Evolutionary conservation across 345 rosid genomes (phyloP), one percentile per base, ranked within the genome.

Genomic region (Theobroma cacao): DNA sequence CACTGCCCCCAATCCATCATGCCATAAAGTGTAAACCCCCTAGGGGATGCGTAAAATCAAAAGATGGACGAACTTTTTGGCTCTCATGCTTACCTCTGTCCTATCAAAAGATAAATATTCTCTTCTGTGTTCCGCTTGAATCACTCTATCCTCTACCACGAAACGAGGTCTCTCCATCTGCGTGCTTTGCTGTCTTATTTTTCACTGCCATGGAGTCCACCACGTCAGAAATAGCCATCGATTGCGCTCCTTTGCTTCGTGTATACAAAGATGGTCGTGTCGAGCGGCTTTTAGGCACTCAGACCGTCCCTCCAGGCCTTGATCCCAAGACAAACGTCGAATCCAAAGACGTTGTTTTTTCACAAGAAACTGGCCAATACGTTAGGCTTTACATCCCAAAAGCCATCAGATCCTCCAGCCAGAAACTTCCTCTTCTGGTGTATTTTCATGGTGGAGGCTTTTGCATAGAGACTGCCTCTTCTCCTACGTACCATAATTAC

Each of bases 361-460:
- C 88, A 3, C 59, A 68, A 15, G 81, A 81, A 14, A 74, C 79
- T 0, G 36, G 28, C 70, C 86, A 41, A 43, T 43, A 15, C 43
- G 60, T 31, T 18, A n/a, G 60, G 8, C 43, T 75, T 17, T 62
- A 60, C 55, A 5, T 80, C 55, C 76, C 93, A 80, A 76, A 66
- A 48, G 20, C 31, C 79, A 63, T 24, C 47, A 30, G 73, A 1
- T 41, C 66, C 76, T 53, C 72, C 0, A 24, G 9, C 56, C 58
- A 64, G 10, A 90, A 82, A 31, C 82, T 88, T 7, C 89, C 91
- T 0, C 62, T 93, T 5, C 80, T 91, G 7, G 75, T 92, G 28
- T 89, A 85, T 87, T 76, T 77, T 74, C 89, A 89, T 24, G 91
- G 93, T 2, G 89, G 93, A 6, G 89, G 81, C 33, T 88, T 88